Evolutionary conservation across 2,329 filamentous ascomycete genomes (phyloP), one percentile per base, ranked within the genome.

Genomic region (Chrysoporthe austroafricana): DNA sequence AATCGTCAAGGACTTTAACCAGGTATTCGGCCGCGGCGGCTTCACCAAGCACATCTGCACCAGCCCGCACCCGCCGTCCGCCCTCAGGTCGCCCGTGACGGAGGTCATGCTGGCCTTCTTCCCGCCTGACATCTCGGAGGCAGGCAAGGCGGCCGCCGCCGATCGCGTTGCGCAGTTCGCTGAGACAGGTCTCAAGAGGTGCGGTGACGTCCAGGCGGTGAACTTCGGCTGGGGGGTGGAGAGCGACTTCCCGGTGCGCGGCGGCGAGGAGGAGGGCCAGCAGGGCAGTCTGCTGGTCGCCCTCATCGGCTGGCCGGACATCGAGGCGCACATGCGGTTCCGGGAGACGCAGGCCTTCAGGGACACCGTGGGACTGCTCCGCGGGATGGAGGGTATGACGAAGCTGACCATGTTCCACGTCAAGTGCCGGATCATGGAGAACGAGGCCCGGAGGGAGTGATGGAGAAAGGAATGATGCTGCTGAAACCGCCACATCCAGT

Each of bases 271-370:
- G 14, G 69, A 77, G 66, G 66, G 72, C 16, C 73, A 74, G 48
- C 71, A 71, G 1, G 75, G 75, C 0, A 73, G 68, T 6, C 62
- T 77, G 64, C 65, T 76, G 1, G 62, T 69, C 0, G 72, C 70
- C 0, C 72, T 80, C 2, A 74, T 81, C 14, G 78, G 78, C 0
- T 82, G 80, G 80, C 71, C 76, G 0, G 80, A 77, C 44, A 70
- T 79, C 1, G 77, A 81, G 48, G 76, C 76, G 39, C 80, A 82
- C 59, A 67, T 73, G 66, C 72, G 73, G 62, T 81, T 77, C 67
- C 72, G 77, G 1, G 76, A 79, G 43, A 78, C 74, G 6, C 67
- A 76, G 9, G 68, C 70, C 0, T 81, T 81, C 50, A 78, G 78
- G 69, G 73, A 78, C 8, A 74, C 74, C n/a, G 73, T 79, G 34